Evolutionary conservation across 805 yeast genomes (phyloP).

Genomic region (Spathaspora passalidarum): DNA sequence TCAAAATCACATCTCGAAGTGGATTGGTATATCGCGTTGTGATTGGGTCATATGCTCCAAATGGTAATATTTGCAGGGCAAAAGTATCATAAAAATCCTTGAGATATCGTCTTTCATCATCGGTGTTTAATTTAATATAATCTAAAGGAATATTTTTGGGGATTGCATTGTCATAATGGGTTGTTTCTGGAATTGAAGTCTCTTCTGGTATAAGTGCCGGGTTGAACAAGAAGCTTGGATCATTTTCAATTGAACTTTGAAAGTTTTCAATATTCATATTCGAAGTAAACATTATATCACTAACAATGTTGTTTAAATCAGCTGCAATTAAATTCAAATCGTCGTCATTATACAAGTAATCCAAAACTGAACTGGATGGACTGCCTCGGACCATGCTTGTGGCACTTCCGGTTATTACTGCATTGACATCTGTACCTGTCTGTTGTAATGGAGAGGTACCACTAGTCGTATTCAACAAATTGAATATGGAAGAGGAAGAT

Average conservation of each 20-base stretch:
- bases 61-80: constrained; percentile 36
- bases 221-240: constrained; percentile 4
- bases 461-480: not conserved
- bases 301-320: constrained; percentile 40
- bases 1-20: constrained; percentile 57
- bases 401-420: not conserved
- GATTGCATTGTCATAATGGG: constrained; percentile 4
- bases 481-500: not conserved
- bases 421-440: not conserved
- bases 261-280: constrained; percentile 14
- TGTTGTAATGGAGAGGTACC: not conserved
- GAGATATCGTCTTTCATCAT: constrained; percentile 29
- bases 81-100: constrained; percentile 36
- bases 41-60: constrained; percentile 28
- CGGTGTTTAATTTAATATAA: constrained; percentile 23
- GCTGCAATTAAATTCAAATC: constrained; percentile 37
- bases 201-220: constrained; percentile 3
- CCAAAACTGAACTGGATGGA: constrained; percentile 6
- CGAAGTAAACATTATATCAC: constrained; percentile 34
- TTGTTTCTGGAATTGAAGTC: not conserved
- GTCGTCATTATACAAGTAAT: constrained; percentile 12
- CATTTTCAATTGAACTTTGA: constrained; percentile 9
- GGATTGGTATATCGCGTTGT: constrained; percentile 41
- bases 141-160: constrained; percentile 29
- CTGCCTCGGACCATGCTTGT: not conserved